Percentiles rank a stretch among this genome's conserved stretches.
phyloP scores from a whole-genome alignment of 371 early-diverging fungal species.

The Zopfochytrium polystomum region DNA sequence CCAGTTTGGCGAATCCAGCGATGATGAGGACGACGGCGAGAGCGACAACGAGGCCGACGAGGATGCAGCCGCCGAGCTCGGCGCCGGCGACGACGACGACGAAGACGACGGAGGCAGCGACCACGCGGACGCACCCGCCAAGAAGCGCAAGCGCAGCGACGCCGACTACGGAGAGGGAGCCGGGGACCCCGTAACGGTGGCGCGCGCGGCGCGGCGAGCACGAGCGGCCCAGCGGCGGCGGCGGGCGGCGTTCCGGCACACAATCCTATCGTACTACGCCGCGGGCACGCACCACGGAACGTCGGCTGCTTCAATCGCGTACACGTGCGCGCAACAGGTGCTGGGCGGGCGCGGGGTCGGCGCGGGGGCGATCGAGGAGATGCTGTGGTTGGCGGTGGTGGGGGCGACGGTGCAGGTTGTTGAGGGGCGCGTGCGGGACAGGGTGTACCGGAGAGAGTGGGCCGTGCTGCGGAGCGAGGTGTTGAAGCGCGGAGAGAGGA shows the following conservation, averaged over 20 bases:
- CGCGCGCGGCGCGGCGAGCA: slow-evolving; percentile 1
- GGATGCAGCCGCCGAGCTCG: slow-evolving; percentile 7
- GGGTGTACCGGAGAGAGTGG: too few species aligned
- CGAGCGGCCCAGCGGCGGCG: slow-evolving; percentile 8
- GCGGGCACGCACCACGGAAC: slow-evolving; percentile 50
- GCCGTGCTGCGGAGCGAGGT: too few species aligned
- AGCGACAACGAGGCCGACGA: slow-evolving; percentile 16
- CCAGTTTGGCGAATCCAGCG: slow-evolving; percentile 6
- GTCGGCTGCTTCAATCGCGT: slow-evolving; percentile 56
- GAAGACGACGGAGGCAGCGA: slow-evolving; percentile 38
- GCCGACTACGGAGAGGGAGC: too few species aligned
- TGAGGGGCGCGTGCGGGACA: too few species aligned
- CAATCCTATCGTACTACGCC: slow-evolving; percentile 15
- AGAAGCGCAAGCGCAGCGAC: neutral
- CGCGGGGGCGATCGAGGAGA: slow-evolving; percentile 54
- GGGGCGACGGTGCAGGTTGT: too few species aligned
- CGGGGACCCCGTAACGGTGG: slow-evolving; percentile 1
- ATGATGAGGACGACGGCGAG: slow-evolving; percentile 21
- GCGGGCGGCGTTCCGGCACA: slow-evolving; percentile 10
- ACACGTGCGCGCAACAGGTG: slow-evolving; percentile 57
- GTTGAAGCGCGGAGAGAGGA: too few species aligned
- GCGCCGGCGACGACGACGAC: slow-evolving; percentile 7
- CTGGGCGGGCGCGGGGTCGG: too few species aligned
- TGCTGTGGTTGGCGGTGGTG: slow-evolving; percentile 54
- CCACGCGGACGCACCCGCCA: neutral